phyloP scores from a whole-genome alignment of 495 filamentous ascomycete genomes.

The Pyronema omphalodes region DNA sequence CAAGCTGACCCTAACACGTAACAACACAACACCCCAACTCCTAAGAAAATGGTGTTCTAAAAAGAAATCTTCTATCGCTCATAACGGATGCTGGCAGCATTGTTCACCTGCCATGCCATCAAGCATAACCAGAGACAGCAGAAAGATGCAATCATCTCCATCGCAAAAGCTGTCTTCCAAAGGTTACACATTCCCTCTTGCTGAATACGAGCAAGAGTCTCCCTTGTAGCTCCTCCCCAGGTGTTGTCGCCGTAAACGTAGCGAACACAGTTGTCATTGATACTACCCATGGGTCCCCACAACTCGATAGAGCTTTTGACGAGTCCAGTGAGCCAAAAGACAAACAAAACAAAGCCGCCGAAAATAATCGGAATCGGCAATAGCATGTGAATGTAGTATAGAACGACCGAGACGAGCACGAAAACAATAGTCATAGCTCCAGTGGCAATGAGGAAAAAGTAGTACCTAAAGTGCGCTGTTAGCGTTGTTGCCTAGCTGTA shows the following conservation, averaged over 20 bases:
- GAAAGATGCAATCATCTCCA: conserved; percentile 30
- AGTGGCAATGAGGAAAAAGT: conserved; percentile 74
- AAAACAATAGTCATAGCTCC: conserved; percentile 53
- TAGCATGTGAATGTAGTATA: conserved; percentile 60
- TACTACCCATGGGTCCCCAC: conserved; percentile 56
- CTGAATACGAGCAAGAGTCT: conserved; percentile 71
- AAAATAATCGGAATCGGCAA: conserved; percentile 81
- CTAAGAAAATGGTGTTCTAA: conserved; percentile 2
- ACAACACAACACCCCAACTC: neutral
- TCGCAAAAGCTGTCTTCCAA: conserved; percentile 43
- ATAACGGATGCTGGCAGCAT: conserved; percentile 14
- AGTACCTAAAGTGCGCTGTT: conserved; percentile 45
- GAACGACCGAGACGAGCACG: conserved; percentile 48
- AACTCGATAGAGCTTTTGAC: conserved; percentile 79
- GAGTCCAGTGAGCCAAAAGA: conserved; percentile 80
- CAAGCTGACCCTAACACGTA: neutral
- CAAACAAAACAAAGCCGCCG: conserved; percentile 81
- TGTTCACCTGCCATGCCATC: conserved; percentile 64
- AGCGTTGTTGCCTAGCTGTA: neutral
- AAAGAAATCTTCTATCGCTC: neutral
- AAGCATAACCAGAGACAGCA: conserved; percentile 92
- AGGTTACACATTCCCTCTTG: conserved; percentile 70
- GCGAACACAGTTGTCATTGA: conserved; percentile 62
- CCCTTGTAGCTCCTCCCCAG: conserved; percentile 39
- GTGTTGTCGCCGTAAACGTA: conserved; percentile 42